phyloP scores from a whole-genome alignment of 2,329 filamentous ascomycete genomes.

The Westerdykella sp. region DNA sequence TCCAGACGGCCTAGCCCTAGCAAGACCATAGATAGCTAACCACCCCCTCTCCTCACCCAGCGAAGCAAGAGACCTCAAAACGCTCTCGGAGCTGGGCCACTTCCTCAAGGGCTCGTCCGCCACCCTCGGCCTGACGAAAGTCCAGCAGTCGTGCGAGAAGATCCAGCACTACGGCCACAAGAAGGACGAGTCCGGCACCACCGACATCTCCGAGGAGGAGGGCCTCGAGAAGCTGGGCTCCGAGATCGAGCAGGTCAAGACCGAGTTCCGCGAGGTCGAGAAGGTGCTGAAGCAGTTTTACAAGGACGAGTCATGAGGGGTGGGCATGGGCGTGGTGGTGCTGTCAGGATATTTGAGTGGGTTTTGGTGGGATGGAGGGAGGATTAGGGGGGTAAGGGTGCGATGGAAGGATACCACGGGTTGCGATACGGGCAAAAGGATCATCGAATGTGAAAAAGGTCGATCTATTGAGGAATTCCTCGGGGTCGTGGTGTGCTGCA shows the following conservation, averaged over 20 bases:
- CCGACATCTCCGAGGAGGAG: constrained; percentile 59
- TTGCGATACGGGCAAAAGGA: too few species aligned
- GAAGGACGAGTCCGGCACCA: constrained; percentile 69
- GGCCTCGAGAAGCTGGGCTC: constrained; percentile 62
- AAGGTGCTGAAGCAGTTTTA: constrained; percentile 66
- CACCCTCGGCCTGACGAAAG: constrained; percentile 81
- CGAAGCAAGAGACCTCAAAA: constrained; percentile 59
- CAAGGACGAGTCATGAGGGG: constrained; percentile 38
- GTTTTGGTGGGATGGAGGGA: too few species aligned
- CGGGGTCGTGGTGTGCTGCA: too few species aligned
- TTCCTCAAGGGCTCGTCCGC: constrained; percentile 97
- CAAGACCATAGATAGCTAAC: not conserved
- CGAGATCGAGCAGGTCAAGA: constrained; percentile 65
- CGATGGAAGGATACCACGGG: too few species aligned
- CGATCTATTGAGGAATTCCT: too few species aligned
- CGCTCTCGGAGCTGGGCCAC: constrained; percentile 79
- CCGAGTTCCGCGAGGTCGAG: constrained; percentile 70
- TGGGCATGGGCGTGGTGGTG: not conserved
- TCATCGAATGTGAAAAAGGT: too few species aligned
- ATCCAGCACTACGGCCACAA: constrained; percentile 87
- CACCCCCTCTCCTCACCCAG: constrained; percentile 41
- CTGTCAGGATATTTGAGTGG: too few species aligned
- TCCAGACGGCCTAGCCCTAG: constrained; percentile 1
- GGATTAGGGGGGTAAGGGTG: too few species aligned
- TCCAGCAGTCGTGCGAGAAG: constrained; percentile 90